Conservation (phyloP, 148 eudicot species). For the Mesembryanthemum crystallinum region DNA sequence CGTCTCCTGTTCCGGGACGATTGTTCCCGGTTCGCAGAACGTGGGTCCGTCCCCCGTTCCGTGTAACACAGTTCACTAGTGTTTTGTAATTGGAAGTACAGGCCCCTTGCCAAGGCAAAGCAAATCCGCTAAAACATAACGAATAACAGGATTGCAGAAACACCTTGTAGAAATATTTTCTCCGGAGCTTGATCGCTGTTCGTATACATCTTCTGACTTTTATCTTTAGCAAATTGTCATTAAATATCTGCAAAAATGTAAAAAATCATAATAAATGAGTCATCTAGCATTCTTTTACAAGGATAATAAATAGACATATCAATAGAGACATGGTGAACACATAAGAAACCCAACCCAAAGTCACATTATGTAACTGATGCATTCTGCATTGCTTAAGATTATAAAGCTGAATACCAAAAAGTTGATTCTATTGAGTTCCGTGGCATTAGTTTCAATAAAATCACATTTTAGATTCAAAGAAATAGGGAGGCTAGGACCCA, state of each 20-base stretch:
- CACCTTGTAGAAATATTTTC: conserved; percentile 92
- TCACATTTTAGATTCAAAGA: no score
- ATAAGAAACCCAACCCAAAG: background rate
- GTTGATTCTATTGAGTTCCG: background rate
- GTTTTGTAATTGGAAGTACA: background rate
- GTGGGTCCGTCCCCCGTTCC: no score
- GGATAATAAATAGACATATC: background rate
- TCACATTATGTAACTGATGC: background rate
- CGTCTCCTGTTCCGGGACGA: no score
- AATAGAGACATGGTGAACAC: background rate
- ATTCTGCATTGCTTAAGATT: background rate
- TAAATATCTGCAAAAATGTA: conserved; percentile 67
- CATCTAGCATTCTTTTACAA: background rate
- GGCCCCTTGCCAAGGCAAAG: background rate
- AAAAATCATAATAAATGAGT: background rate
- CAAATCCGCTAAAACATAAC: background rate
- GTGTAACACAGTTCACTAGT: no score
- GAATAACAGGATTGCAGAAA: background rate
- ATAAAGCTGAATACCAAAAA: background rate
- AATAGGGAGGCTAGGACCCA: background rate
- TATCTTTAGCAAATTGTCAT: conserved; percentile 86
- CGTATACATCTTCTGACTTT: conserved; percentile 83
- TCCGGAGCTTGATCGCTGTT: conserved; percentile 88
- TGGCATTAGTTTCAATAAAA: no score
- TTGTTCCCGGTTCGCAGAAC: no score